Evolutionary conservation across 2,329 filamentous ascomycete species (phyloP).

Genomic region (Knufia petricola): DNA sequence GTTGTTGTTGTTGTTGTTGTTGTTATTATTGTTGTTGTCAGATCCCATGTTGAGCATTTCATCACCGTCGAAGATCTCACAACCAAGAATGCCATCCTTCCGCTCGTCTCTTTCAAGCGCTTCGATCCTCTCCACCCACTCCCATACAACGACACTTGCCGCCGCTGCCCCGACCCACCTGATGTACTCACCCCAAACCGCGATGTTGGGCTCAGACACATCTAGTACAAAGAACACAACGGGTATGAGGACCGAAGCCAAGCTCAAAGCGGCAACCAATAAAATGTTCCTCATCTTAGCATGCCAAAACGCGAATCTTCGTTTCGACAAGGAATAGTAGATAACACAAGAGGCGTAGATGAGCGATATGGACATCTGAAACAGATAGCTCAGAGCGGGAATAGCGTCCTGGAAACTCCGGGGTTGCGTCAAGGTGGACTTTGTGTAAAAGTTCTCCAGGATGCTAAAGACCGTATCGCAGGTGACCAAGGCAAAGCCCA

Average conservation of each 20-base stretch:
- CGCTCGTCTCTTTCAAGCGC: constrained; percentile 85
- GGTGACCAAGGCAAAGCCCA: constrained; percentile 84
- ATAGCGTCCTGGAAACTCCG: constrained; percentile 79
- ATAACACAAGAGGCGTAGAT: constrained; percentile 90
- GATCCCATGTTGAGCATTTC: constrained; percentile 62
- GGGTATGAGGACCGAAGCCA: constrained; percentile 74
- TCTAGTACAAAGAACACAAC: constrained; percentile 91
- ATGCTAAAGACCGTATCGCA: constrained; percentile 85
- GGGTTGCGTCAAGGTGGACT: constrained; percentile 51
- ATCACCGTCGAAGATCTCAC: constrained; percentile 88
- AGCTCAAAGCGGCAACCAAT: constrained; percentile 66
- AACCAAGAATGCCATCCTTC: constrained; percentile 81
- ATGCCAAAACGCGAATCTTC: constrained; percentile 83
- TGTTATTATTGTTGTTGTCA: constrained; percentile 2
- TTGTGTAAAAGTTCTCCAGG: constrained; percentile 71
- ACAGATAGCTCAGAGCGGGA: constrained; percentile 81
- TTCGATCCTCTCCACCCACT: constrained; percentile 94
- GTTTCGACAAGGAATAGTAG: constrained; percentile 87
- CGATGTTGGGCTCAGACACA: constrained; percentile 73
- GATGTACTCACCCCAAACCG: constrained; percentile 90
- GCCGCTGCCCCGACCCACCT: constrained; percentile 92
- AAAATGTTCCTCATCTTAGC: constrained; percentile 82
- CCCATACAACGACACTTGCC: constrained; percentile 94
- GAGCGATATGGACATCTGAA: constrained; percentile 75
- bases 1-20: not conserved